These are phyloP conservation scores for Berberis vulgaris DNA, from an alignment of 164 flowering plant species.

Conservation along the genomic window DNA sequence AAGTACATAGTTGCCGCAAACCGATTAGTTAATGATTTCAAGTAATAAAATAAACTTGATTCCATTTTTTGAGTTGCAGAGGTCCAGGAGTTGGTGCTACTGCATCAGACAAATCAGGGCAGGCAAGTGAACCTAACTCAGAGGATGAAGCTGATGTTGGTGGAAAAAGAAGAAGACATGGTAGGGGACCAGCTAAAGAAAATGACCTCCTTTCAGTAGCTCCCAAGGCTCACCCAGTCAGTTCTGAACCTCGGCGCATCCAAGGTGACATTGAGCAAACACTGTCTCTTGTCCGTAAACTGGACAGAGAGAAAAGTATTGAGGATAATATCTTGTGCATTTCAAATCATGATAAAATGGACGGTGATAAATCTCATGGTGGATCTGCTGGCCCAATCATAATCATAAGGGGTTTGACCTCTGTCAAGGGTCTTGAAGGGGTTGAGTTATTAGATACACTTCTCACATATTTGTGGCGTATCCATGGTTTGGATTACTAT, in stretches of 20 bases:
- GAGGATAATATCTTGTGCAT: constrained; percentile 64
- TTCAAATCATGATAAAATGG: constrained; percentile 46
- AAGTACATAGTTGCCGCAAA: neutral
- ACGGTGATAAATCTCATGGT: constrained; percentile 63
- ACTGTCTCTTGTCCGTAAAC: constrained; percentile 72
- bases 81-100: constrained; percentile 61
- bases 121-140: constrained; percentile 67
- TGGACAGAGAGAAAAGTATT: constrained; percentile 85
- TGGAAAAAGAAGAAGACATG: constrained; percentile 75
- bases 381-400: constrained; percentile 79
- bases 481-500: constrained; percentile 95
- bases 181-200: constrained; percentile 56
- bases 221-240: constrained; percentile 80
- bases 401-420: constrained; percentile 67
- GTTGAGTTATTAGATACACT: constrained; percentile 85
- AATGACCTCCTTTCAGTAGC: constrained; percentile 60
- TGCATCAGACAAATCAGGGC: constrained; percentile 57
- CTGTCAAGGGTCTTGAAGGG: constrained; percentile 95
- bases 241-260: constrained; percentile 73
- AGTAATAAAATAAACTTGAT: neutral
- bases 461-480: constrained; percentile 87
- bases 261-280: constrained; percentile 75
- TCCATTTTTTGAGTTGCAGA: constrained; percentile 34
- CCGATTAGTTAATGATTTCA: neutral
- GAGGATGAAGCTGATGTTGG: constrained; percentile 67